Percentiles rank a stretch among this genome's conserved stretches.
These are phyloP conservation scores for Naganishia onofrii DNA, from an alignment of 768 basidiomycete species.

Conservation along the genomic window DNA sequence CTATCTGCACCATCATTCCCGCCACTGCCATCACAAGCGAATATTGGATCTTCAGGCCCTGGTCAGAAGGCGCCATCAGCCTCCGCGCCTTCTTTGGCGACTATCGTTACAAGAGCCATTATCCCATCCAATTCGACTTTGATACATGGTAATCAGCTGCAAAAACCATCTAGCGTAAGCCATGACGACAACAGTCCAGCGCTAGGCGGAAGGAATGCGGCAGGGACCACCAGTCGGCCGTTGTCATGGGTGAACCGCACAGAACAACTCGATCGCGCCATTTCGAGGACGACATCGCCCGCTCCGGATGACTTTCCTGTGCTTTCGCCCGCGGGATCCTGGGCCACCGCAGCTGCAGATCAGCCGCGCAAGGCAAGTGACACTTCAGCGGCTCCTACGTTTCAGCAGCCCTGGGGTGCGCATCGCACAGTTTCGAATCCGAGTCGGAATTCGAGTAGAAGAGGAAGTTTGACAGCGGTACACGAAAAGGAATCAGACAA, in stretches of 20 bases:
- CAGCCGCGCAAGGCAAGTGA: not conserved
- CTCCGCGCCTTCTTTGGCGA: constrained; percentile 46
- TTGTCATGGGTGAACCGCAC: constrained; percentile 13
- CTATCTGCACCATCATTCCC: constrained; percentile 45
- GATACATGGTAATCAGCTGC: constrained; percentile 4
- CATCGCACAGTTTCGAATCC: constrained; percentile 1
- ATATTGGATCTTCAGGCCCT: constrained; percentile 3
- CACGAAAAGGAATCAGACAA: constrained; percentile 8
- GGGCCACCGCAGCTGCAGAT: not conserved
- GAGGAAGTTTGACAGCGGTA: constrained; percentile 17
- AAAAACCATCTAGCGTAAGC: not conserved
- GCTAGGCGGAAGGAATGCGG: not conserved
- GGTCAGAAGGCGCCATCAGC: not conserved
- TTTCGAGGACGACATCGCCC: constrained; percentile 13
- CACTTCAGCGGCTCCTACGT: not conserved
- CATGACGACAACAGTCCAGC: not conserved
- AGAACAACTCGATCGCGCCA: constrained; percentile 2
- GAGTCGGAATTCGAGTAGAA: constrained; percentile 11
- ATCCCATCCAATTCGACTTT: constrained; percentile 27
- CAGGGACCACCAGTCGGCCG: constrained; percentile 3
- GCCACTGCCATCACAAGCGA: constrained; percentile 39
- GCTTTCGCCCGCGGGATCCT: constrained; percentile 20
- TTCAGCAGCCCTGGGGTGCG: constrained; percentile 6
- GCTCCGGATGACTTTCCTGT: constrained; percentile 25
- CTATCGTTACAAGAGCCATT: constrained; percentile 50